Base-by-base conservation (phyloP, 1,284 basidiomycete genomes). In the Leccinum subrobustum region DNA sequence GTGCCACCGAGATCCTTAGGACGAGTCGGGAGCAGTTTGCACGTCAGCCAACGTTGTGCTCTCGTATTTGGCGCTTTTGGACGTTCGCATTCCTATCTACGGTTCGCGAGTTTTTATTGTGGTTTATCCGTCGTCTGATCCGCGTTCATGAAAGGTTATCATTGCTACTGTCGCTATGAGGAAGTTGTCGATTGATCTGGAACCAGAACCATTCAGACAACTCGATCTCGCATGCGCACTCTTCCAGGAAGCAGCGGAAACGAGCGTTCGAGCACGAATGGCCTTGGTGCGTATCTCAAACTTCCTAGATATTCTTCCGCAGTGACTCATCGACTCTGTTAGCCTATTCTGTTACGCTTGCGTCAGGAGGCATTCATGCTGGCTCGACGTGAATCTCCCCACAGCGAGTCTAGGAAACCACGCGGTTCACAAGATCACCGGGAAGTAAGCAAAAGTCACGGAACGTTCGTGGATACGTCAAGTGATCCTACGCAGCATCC, bases 31-130 rank as follows among this genome's bases (percentile, higher is more conserved):
- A 63, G 4, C 79, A 80, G 56, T 82, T 75, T 60, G 52, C 63
- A 27, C 75, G 75, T 64, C 75, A 78, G 29, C 80, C 81, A 1
- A 50, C 70, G 4, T 67, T 83, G 16, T 75, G 77, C 59, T 64
- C 76, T 33, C 74, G 81, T 8, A 68, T 82, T n/a, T 82, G 80
- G 78, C 73, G 77, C 53, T 78, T 82, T 52, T 83, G 82, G 81
- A 76, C 80, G 3, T 69, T 78, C 44, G 74, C 78, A 2, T 83
- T 83, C 63, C 75, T 78, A 18, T 78, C 81, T 35, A 75, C 80
- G 29, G 81, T 82, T 65, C 67, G 77, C 65, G 20, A 16, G 25
- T 9, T 11, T 11, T 14, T 29, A 20, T 58, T 16, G 1, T 42
- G 3, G 14, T 9, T 18, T 27, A 16, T 52, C 37, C 20, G 6